Base-by-base conservation (phyloP, 345 rosid species). In the Barbarea vulgaris region DNA sequence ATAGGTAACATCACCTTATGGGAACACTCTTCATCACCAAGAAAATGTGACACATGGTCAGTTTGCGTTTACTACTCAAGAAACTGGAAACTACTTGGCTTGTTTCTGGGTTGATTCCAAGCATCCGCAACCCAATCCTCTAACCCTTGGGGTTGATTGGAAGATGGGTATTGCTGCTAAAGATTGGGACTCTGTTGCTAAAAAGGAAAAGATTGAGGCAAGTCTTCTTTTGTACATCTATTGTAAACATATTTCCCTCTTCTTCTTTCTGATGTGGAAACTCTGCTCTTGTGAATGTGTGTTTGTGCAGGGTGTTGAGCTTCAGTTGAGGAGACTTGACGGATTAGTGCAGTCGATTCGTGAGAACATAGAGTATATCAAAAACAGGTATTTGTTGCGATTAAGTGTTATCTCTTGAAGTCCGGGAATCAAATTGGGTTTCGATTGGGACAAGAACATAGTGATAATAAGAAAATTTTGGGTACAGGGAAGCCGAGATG, bases 101-200 rank as follows among this genome's bases (percentile, higher is more conserved):
- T 95, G 99, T 78, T 91, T 94, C 81, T 88, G 85, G 92, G 14
- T 72, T 60, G 91, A 85, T 61, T 67, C 72, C 15, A 75, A 42
- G 25, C 79, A 72, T 15, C 84, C 72, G 30, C 80, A 74, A 48
- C 64, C 75, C 34, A 74, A 67, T 39, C 81, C 77, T 18, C 36
- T 75, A 14, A 91, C 88, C 66, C 83, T 94, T 57, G 85, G 90
- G 55, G 76, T 94, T 39, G 97, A 94, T 60, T 94, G 97, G 98
- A 92, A 81, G 85, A 87, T 64, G 39, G 99, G 99, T 63, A 87
- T 92, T 12, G 88, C 93, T 1, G 91, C 99, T 4, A 92, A 92
- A 84, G 97, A 95, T 80, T 95, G 99, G 99, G 97, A 91, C 14
- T 87, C 97, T 31, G 93, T 94, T 72, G 97, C 97, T 4, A 92